A percentile compares a stretch with the other conserved stretches of the same genome.
Evolutionary conservation across 2,329 filamentous ascomycete genomes (phyloP).

Genomic region (Aspergillus fumigatiaffinis): DNA sequence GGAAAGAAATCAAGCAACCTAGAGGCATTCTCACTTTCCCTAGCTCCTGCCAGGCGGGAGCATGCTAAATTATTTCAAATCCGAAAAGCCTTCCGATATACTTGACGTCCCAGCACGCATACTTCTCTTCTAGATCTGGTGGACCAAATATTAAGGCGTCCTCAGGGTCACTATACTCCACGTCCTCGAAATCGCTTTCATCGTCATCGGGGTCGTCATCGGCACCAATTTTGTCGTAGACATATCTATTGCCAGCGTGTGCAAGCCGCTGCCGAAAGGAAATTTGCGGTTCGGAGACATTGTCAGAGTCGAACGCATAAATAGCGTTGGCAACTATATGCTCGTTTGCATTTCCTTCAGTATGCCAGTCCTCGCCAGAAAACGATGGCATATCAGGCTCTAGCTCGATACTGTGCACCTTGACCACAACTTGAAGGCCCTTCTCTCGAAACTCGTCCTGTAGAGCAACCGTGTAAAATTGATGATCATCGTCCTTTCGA

Average conservation of each 20-base stretch:
- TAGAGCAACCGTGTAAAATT: slow-evolving; percentile 9
- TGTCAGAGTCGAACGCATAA: slow-evolving; percentile 5
- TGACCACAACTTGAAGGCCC: slow-evolving; percentile 12
- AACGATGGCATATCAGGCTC: slow-evolving; percentile 4
- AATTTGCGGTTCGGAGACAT: slow-evolving; percentile 6
- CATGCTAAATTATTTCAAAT: not conserved
- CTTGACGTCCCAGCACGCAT: slow-evolving; percentile 4
- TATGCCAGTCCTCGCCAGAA: slow-evolving; percentile 8
- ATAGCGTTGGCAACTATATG: slow-evolving; percentile 5
- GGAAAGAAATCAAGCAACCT: slow-evolving; percentile 9
- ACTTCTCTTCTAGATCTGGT: too few relatives aligned
- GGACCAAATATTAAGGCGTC: too few relatives aligned
- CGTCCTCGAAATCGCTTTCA: too few relatives aligned
- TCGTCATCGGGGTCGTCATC: too few relatives aligned
- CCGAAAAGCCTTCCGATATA: slow-evolving; percentile 8
- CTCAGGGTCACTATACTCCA: not conserved
- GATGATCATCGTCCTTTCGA: slow-evolving; percentile 1
- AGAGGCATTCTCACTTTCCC: slow-evolving; percentile 6
- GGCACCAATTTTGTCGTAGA: too few relatives aligned
- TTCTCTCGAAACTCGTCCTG: slow-evolving; percentile 9
- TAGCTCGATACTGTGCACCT: slow-evolving; percentile 8
- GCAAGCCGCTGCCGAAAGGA: slow-evolving; percentile 3
- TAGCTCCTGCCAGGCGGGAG: slow-evolving; percentile 6
- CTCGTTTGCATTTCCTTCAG: slow-evolving; percentile 8
- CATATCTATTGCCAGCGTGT: not conserved